Evolutionary conservation across 345 rosid species (phyloP).

Genomic region (Salix exigua): DNA sequence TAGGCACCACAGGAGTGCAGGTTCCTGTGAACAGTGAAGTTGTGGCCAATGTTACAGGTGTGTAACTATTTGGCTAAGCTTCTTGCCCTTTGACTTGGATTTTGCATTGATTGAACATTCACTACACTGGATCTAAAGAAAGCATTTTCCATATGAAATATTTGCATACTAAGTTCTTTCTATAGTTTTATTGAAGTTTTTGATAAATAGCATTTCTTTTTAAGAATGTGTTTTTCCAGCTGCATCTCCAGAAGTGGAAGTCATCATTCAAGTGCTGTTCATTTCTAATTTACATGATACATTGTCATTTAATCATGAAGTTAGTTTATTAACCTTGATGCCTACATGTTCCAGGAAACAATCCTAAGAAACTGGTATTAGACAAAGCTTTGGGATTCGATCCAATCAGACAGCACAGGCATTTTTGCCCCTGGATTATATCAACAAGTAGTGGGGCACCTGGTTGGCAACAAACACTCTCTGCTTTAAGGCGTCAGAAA

Average conservation of each 20-base stretch:
- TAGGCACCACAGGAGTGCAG: conserved; percentile 12
- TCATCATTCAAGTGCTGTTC: background rate
- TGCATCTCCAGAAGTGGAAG: conserved; percentile 12
- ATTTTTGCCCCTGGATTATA: conserved; percentile 93
- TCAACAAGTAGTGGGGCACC: conserved; percentile 49
- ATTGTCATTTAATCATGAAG: conserved; percentile 4
- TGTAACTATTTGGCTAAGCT: background rate
- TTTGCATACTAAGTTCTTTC: background rate
- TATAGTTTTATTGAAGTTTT: background rate
- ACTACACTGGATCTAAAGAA: background rate
- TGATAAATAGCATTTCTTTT: background rate
- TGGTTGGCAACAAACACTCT: conserved; percentile 81
- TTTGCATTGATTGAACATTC: background rate
- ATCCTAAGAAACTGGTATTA: conserved; percentile 14
- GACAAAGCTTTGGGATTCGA: conserved; percentile 70
- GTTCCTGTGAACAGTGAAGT: conserved; percentile 21
- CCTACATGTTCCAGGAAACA: conserved; percentile 36
- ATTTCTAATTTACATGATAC: conserved; percentile 3
- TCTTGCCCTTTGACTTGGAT: background rate
- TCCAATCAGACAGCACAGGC: conserved; percentile 85
- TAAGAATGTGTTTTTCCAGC: background rate
- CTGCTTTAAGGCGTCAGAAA: conserved; percentile 56
- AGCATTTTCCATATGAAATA: background rate
- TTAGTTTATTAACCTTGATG: conserved; percentile 5
- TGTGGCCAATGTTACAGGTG: conserved; percentile 35